Evolutionary conservation across 768 basidiomycete species (phyloP), one percentile per base, ranked within the genome.

Genomic region (Cystobasidium ongulense): DNA sequence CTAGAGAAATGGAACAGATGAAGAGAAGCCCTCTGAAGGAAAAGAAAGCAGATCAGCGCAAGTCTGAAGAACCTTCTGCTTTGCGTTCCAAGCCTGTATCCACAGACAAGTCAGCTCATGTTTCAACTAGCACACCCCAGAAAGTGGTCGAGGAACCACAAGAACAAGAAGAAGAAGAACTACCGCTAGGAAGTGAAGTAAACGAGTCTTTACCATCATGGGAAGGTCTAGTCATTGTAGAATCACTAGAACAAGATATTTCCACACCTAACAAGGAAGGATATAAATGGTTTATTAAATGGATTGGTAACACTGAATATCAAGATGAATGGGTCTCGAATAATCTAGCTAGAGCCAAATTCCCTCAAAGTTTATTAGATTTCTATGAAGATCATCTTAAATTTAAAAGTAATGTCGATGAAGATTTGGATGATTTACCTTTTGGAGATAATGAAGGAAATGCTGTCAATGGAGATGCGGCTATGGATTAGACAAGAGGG

Each of bases 351-450:
- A 59, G 57, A 21, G 29, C 15, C 5, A 59, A 59, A 59, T 29
- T 59, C 27, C 57, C 57, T 59, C 57, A 59, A 21, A 23, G 13
- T 29, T 59, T 59, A 59, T 35, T 59, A 13, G 23, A 59, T 59
- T 59, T 59, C 29, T 59, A 59, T 59, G 29, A 59, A 59, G 57
- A 59, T 29, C 57, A 59, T 59, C 25, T 59, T 15, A 59, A 59
- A 59, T 59, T 59, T 29, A 59, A 59, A 59, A 29, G 23, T 59
- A 15, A 4, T 59, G 27, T 15, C 23, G 57, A 59, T 15, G 27
- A 11, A 27, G 57, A 59, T 59, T 11, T 11, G 7, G 57, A 59
- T 59, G 8, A 59, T 27, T 27, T 4, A n/a, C n/a, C n/a, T n/a
- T n/a, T n/a, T n/a, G n/a, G n/a, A n/a, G n/a, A n/a, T 5, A 35